These are phyloP conservation scores for Phaseolus lunatus DNA, from an alignment of 306 rosid genomes.

Conservation along the genomic window DNA sequence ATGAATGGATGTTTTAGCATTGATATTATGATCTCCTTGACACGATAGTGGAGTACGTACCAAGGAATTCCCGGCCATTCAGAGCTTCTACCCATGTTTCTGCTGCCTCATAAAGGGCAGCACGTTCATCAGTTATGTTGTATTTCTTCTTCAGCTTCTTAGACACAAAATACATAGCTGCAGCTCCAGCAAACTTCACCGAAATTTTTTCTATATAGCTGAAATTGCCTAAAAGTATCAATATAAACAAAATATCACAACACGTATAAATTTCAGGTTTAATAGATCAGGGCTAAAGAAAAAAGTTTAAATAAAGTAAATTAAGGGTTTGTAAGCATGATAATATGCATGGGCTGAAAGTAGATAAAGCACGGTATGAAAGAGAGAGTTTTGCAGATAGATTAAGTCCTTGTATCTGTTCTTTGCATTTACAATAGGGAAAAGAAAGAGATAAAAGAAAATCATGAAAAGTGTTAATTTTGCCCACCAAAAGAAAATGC, in stretches of 20 bases:
- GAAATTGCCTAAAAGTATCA: conserved; percentile 76
- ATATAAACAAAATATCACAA: conserved; percentile 19
- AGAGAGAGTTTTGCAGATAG: not conserved
- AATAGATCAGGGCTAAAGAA: conserved; percentile 29
- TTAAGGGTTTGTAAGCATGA: conserved; percentile 18
- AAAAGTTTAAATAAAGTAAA: conserved; percentile 24
- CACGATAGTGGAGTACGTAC: conserved; percentile 54
- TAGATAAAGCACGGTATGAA: conserved; percentile 2
- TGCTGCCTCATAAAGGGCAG: conserved; percentile 92
- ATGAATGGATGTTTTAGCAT: conserved; percentile 30
- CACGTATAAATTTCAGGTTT: conserved; percentile 33
- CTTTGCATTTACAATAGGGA: not conserved
- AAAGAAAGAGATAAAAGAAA: not conserved
- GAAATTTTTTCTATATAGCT: conserved; percentile 74
- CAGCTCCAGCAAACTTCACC: conserved; percentile 95
- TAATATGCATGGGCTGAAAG: not conserved
- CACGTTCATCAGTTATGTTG: conserved; percentile 94
- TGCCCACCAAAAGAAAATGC: not conserved
- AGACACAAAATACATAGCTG: conserved; percentile 95
- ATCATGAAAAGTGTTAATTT: not conserved
- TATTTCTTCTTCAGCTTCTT: conserved; percentile 95
- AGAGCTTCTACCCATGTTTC: conserved; percentile 97
- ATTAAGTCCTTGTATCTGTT: conserved; percentile 4
- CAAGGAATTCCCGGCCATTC: conserved; percentile 85
- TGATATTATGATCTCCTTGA: conserved; percentile 27